Evolutionary conservation across 257 asterid species (phyloP), one percentile per base, ranked within the genome.

Genomic region (Plantago major): DNA sequence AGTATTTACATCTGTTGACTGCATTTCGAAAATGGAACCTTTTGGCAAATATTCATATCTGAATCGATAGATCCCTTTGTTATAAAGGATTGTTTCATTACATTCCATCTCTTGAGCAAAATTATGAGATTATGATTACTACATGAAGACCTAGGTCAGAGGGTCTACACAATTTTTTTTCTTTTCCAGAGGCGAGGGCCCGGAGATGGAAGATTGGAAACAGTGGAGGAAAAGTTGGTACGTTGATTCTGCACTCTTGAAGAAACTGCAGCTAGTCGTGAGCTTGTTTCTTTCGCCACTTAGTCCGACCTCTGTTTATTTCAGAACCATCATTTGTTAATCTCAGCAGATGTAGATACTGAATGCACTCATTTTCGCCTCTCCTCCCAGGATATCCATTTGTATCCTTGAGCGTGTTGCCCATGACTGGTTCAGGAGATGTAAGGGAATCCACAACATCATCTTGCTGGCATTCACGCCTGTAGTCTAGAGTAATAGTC

Each of bases 391-490:
- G 42, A 53, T 26, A 75, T 66, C 94, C 95, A 63, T 89, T 81
- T 46, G 80, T 70, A 47, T 82, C 81, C 3, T 50, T 59, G 54
- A 74, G 69, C 78, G 74, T 67, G 17, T 66, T 73, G 10, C 66
- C 78, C 38, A 68, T 62, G 14, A 63, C 65, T 3, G 63, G 55
- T 62, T 92, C 97, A 9, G 86, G 79, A 40, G 84, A 80, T n/a
- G 99, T 81, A 55, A 92, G 95, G 46, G 99, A 92, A 75, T 92
- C 97, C 3, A 92, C 99, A 11, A 79, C 71, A 48, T 89, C 99
- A 62, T 84, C 84, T 0, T 84, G 95, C 78, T 83, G 95, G 74
- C 99, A 92, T 71, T 92, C 97, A 4, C 96, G 99, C 68, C 96
- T 83, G 77, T 84, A 92, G 67, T 92, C 97, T 77, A 92, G 60